Percentiles rank a stretch among this genome's conserved stretches.
phyloP scores from a whole-genome alignment of 305 asterid species.

The Ilex paraguariensis region DNA sequence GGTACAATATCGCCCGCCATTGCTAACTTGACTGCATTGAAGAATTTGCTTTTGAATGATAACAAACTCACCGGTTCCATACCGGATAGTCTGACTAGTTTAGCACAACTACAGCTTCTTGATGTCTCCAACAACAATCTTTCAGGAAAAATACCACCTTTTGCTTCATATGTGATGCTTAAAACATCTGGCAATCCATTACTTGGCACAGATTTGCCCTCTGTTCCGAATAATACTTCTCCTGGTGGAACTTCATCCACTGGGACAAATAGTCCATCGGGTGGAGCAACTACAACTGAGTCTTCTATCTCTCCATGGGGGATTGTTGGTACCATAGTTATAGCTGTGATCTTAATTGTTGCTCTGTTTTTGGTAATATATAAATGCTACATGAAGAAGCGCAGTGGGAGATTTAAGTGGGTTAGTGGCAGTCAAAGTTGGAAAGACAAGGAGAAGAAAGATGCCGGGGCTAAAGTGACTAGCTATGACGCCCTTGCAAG shows the following conservation, averaged over 20 bases:
- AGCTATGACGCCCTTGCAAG: conserved; percentile 12
- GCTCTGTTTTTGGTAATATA: conserved; percentile 23
- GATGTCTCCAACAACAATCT: conserved; percentile 75
- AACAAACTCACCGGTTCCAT: conserved; percentile 58
- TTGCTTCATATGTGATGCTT: conserved; percentile 31
- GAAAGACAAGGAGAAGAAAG: conserved; percentile 7
- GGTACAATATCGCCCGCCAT: conserved; percentile 63
- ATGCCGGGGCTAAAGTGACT: conserved; percentile 4
- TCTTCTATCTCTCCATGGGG: conserved; percentile 26
- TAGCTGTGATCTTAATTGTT: conserved; percentile 7
- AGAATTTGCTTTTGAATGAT: conserved; percentile 40
- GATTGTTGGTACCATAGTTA: conserved; percentile 24
- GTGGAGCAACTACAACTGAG: conserved; percentile 1
- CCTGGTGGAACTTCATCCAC: conserved; percentile 15
- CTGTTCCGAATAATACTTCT: conserved; percentile 4
- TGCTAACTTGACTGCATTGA: conserved; percentile 43
- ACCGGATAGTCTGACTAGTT: conserved; percentile 42
- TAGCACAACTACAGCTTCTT: conserved; percentile 41
- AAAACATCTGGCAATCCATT: conserved; percentile 41
- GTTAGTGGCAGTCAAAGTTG: conserved; percentile 8
- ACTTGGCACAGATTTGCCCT: conserved; percentile 53
- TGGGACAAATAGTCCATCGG: conserved; percentile 3
- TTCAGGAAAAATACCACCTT: conserved; percentile 62
- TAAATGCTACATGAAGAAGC: conserved; percentile 16
- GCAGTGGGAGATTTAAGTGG: conserved; percentile 15